Percentiles rank a stretch among this genome's conserved stretches.
Conservation (phyloP, 805 yeast genomes). For the Tetrapisispora fleetii region DNA sequence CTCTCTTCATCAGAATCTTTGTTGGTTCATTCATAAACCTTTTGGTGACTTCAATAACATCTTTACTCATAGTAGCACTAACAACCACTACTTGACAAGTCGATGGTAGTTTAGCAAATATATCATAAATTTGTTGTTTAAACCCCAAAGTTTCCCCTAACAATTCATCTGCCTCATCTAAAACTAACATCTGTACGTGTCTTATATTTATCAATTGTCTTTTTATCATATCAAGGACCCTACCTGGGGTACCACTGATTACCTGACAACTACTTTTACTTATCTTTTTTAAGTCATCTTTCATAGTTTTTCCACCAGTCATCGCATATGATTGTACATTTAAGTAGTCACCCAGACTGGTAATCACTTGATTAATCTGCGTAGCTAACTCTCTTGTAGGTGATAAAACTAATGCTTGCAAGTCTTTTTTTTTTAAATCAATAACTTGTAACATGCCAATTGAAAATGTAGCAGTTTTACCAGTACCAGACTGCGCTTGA, state of each 20-base stretch:
- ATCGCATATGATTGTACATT: slow-evolving; percentile 81
- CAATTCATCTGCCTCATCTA: slow-evolving; percentile 97
- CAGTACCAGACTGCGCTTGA: slow-evolving; percentile 98
- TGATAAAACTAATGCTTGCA: slow-evolving; percentile 84
- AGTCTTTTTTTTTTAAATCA: slow-evolving; percentile 59
- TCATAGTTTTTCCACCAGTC: slow-evolving; percentile 84
- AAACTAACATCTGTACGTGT: slow-evolving; percentile 72
- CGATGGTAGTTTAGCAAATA: slow-evolving; percentile 79
- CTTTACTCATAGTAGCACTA: slow-evolving; percentile 89
- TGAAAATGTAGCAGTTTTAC: slow-evolving; percentile 97
- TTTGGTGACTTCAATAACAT: slow-evolving; percentile 81
- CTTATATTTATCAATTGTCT: slow-evolving; percentile 68
- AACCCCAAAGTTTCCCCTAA: slow-evolving; percentile 79
- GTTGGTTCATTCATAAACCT: slow-evolving; percentile 94
- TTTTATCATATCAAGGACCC: slow-evolving; percentile 85
- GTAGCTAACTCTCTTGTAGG: slow-evolving; percentile 96
- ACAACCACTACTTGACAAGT: slow-evolving; percentile 90
- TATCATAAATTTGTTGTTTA: slow-evolving; percentile 91
- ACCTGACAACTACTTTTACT: slow-evolving; percentile 71
- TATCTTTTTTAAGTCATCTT: slow-evolving; percentile 68
- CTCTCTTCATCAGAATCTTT: slow-evolving; percentile 87
- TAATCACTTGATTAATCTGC: slow-evolving; percentile 84
- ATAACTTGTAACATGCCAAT: slow-evolving; percentile 86
- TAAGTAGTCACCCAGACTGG: slow-evolving; percentile 80
- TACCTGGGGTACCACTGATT: slow-evolving; percentile 95